phyloP scores from a whole-genome alignment of 148 eudicot genomes.

The Bassia scoparia region DNA sequence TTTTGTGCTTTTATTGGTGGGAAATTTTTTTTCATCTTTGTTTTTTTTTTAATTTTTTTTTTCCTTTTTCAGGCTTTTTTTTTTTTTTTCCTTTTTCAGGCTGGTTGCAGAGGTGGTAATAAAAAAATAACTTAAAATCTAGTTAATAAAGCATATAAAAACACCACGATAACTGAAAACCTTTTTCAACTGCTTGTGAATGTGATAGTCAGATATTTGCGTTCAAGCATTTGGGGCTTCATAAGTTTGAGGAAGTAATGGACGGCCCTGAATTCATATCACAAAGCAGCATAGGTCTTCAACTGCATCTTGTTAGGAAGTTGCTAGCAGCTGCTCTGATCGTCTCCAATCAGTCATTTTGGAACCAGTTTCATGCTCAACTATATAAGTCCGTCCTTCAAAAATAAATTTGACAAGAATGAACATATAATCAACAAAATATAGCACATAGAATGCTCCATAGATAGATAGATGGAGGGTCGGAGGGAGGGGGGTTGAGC shows the following conservation, averaged over 20 bases:
- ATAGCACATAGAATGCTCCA: not conserved
- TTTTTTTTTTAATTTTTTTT: not conserved
- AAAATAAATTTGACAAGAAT: not conserved
- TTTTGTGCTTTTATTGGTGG: not conserved
- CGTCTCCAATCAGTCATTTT: conserved; percentile 1
- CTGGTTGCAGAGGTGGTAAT: not conserved
- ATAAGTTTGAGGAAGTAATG: conserved; percentile 12
- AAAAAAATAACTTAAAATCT: not conserved
- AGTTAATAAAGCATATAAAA: conserved; percentile 11
- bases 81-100: not conserved
- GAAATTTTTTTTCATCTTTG: not conserved
- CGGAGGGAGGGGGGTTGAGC: too few relatives aligned
- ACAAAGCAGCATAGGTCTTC: conserved; percentile 7
- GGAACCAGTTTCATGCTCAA: conserved; percentile 3
- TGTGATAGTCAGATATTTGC: conserved; percentile 10
- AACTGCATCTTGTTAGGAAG: conserved; percentile 3
- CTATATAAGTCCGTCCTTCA: not conserved
- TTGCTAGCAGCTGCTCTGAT: conserved; percentile 9
- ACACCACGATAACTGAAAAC: conserved; percentile 20
- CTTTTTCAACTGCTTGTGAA: conserved; percentile 1
- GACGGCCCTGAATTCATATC: conserved; percentile 7
- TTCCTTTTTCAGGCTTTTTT: not conserved
- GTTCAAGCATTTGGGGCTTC: conserved; percentile 17
- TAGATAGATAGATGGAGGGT: too few relatives aligned
- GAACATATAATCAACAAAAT: not conserved